Percentiles rank a stretch among this genome's conserved stretches.
Evolutionary conservation across 257 asterid genomes (phyloP).

Genomic region (Petrea volubilis): DNA sequence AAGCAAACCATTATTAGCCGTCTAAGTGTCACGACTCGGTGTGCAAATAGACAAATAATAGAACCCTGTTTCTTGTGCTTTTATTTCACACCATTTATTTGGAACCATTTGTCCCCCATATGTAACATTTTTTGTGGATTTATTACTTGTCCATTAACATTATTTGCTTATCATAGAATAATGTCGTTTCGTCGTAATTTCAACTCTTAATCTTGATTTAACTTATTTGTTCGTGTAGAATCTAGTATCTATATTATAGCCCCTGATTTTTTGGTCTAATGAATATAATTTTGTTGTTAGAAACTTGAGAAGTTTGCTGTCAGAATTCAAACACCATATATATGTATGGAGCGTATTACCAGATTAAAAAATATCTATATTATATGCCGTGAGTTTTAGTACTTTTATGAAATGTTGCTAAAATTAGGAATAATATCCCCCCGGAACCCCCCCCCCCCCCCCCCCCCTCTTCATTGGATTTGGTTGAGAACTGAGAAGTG

Average conservation of each 20-base stretch:
- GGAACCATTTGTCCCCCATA: slow-evolving; percentile 18
- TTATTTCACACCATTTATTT: slow-evolving; percentile 28
- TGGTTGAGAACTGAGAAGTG: not conserved
- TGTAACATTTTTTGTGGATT: not conserved
- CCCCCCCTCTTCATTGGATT: not conserved
- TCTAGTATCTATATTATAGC: too few species aligned
- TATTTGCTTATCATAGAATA: not conserved
- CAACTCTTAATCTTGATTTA: not conserved
- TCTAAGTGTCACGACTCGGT: slow-evolving; percentile 1
- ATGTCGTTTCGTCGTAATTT: not conserved
- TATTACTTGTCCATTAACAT: not conserved
- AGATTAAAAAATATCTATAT: too few species aligned
- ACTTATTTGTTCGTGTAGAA: not conserved
- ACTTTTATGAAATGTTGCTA: too few species aligned
- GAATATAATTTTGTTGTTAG: not conserved
- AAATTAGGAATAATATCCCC: too few species aligned
- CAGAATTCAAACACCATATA: too few species aligned
- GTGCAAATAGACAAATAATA: slow-evolving; percentile 15
- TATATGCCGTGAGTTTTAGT: too few species aligned
- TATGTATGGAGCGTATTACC: too few species aligned
- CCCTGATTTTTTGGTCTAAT: too few species aligned
- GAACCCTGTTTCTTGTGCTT: slow-evolving; percentile 7
- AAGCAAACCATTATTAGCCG: slow-evolving; percentile 26
- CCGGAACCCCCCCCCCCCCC: too few species aligned
- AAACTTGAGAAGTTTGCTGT: not conserved